phyloP scores from a whole-genome alignment of 176 grass and related monocot genomes.

The Eleusine coracana region DNA sequence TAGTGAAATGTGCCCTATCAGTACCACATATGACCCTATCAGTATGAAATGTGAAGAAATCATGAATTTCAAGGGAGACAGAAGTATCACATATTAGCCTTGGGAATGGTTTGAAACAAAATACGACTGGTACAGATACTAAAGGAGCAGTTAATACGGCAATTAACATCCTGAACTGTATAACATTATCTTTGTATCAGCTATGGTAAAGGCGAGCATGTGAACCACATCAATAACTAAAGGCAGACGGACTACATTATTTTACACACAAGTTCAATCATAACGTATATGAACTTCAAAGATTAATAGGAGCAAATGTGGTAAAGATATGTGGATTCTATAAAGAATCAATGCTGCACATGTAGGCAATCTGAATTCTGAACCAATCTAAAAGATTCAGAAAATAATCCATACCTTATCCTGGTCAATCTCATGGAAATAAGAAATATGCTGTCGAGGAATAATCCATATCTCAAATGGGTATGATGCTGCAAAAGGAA shows the following conservation, averaged over 20 bases:
- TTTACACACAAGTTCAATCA: not conserved
- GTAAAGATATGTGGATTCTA: not conserved
- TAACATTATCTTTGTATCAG: not conserved
- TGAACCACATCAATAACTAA: not conserved
- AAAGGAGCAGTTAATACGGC: conserved; percentile 1
- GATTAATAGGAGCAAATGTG: conserved; percentile 10
- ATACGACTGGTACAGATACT: not conserved
- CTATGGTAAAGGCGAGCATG: not conserved
- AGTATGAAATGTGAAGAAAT: not conserved
- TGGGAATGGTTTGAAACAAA: not conserved
- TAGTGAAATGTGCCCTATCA: not conserved
- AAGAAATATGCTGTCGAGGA: conserved; percentile 62
- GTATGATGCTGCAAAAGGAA: conserved; percentile 91
- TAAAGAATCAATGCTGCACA: not conserved
- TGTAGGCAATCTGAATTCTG: not conserved
- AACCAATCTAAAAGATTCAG: not conserved
- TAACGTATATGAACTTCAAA: not conserved
- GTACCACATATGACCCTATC: not conserved
- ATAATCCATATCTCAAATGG: conserved; percentile 96
- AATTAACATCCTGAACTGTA: not conserved
- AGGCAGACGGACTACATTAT: not conserved
- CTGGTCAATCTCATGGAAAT: conserved; percentile 85
- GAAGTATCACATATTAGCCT: not conserved
- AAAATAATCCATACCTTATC: conserved; percentile 53
- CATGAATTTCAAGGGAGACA: not conserved